Percentiles rank a stretch among this genome's conserved stretches.
phyloP scores from a whole-genome alignment of 306 rosid genomes.

The Glycine tomentella region DNA sequence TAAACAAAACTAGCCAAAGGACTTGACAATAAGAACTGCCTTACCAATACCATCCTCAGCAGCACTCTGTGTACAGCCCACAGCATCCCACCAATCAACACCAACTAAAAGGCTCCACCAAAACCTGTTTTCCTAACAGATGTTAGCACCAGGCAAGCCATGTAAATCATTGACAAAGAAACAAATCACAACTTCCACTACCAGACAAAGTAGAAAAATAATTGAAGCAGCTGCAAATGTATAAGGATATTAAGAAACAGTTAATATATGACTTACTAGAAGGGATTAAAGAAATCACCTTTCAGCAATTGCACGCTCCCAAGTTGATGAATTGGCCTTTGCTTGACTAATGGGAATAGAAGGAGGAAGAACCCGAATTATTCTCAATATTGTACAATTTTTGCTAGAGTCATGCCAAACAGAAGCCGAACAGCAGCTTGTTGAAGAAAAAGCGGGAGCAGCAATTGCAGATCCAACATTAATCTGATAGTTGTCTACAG shows the following conservation, averaged over 20 bases:
- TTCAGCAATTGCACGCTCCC: conserved; percentile 99
- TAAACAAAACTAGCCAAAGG: conserved; percentile 9
- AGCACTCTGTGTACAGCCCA: conserved; percentile 99
- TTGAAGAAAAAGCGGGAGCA: conserved; percentile 96
- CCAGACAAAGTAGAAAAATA: conserved; percentile 24
- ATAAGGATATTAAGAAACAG: conserved; percentile 35
- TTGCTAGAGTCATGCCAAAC: conserved; percentile 90
- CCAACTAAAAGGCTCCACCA: conserved; percentile 99
- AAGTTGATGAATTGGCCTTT: conserved; percentile 77
- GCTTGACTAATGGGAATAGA: conserved; percentile 80
- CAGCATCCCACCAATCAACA: conserved; percentile 99
- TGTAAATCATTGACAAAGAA: conserved; percentile 33
- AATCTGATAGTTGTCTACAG: conserved; percentile 94
- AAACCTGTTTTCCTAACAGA: conserved; percentile 65
- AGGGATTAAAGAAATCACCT: conserved; percentile 59
- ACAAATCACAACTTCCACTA: conserved; percentile 28
- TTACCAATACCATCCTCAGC: conserved; percentile 98
- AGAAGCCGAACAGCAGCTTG: conserved; percentile 99
- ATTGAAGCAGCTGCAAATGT: conserved; percentile 30
- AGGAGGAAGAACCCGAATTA: conserved; percentile 95
- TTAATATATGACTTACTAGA: conserved; percentile 4
- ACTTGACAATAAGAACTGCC: conserved; percentile 37
- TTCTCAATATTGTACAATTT: conserved; percentile 79
- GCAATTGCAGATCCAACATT: conserved; percentile 98
- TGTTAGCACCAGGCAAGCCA: conserved; percentile 40